Conservation (phyloP, 2,329 filamentous ascomycete genomes). For the Hypoxylon rubiginosum region DNA sequence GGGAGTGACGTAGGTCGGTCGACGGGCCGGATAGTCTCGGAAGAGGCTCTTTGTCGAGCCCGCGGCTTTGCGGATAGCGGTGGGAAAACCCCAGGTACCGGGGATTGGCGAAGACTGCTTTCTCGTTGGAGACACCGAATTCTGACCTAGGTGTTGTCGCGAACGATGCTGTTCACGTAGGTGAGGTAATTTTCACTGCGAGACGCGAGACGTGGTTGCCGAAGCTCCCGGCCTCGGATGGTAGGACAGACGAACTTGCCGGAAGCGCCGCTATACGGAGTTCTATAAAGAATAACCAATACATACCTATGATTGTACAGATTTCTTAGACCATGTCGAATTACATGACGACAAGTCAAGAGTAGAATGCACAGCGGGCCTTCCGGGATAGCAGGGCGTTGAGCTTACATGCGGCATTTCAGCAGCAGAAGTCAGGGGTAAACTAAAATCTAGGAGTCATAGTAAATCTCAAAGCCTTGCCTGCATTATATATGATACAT, state of each 20-base stretch:
- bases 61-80: background rate
- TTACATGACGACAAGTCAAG: background rate
- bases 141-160: background rate
- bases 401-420: background rate
- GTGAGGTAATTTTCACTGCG: background rate
- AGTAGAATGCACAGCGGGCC: background rate
- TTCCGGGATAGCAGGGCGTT: background rate
- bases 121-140: background rate
- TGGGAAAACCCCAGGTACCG: background rate
- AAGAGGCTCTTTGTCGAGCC: background rate
- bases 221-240: background rate
- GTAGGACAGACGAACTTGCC: background rate
- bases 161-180: background rate
- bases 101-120: background rate
- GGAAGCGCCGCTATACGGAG: background rate
- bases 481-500: no score
- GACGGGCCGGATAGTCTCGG: background rate
- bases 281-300: background rate
- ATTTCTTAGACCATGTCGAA: background rate
- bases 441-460: background rate
- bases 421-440: background rate
- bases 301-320: background rate
- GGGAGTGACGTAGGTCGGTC: slow-evolving; percentile 27
- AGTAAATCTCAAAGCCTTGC: no score
- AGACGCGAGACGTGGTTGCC: background rate